Base-by-base conservation (phyloP, 108 stramenopile species). In the Cyclotella baltica region DNA sequence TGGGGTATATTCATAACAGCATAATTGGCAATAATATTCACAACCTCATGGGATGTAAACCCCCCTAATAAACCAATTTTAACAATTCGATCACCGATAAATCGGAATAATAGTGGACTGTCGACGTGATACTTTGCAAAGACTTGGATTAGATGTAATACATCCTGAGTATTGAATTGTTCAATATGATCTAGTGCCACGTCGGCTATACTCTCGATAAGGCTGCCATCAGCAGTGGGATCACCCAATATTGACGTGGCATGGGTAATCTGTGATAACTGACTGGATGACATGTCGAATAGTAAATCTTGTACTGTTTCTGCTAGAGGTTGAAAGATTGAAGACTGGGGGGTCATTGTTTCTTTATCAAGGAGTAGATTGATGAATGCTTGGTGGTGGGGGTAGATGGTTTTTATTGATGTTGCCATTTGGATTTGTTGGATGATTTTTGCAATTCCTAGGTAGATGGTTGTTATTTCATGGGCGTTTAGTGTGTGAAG, bases 311-410 rank as follows among this genome's bases (percentile, higher is more conserved):
- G 8, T 0, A 40, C 27, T 46, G 40, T 2, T 6, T 23, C 4
- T 43, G 40, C 63, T 27, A 64, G 27, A 18, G 37, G 2, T 0
- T 40, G 63, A 46, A 64, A 64, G 27, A 46, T 43, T n/a, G n/a
- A n/a, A 2, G 10, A 18, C 46, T 28, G 15, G 6, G 40, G 40
- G 1, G 37, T 6, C 18, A 43, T 46, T 46, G 43, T 27, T 5
- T 36, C 19, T 15, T 23, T 27, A 27, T 64, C 40, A 46, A 46
- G 27, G 8, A 46, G 2, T 9, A 40, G 10, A 27, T 25, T 29
- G 18, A 1, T 3, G 25, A 46, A 46, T 37, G 25, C 40, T 46
- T 40, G 37, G 1, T 64, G 38, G 22, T 34, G n/a, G n/a, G n/a
- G n/a, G n/a, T n/a, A n/a, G n/a, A n/a, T n/a, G n/a, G n/a, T n/a